Conservation (phyloP, 306 rosid genomes). For the Sesbania bispinosa region DNA sequence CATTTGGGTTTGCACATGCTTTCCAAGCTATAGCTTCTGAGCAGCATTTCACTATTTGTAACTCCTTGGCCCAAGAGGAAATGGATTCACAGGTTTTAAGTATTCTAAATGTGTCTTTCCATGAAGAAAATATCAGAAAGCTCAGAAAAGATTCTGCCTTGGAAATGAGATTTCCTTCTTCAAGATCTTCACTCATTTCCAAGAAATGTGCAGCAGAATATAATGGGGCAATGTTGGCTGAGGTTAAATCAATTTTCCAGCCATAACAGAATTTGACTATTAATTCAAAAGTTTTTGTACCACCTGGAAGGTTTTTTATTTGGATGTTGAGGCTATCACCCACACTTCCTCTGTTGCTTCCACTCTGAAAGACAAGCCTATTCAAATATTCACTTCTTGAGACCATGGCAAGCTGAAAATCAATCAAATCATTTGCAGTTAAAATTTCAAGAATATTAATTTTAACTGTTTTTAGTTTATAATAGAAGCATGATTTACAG, state of each 20-base stretch:
- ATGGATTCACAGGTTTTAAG: constrained; percentile 66
- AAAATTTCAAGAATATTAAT: not conserved
- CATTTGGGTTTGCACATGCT: constrained; percentile 49
- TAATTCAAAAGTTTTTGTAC: constrained; percentile 49
- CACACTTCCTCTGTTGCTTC: constrained; percentile 23
- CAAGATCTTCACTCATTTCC: constrained; percentile 76
- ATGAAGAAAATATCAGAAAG: constrained; percentile 58
- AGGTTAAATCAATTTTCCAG: constrained; percentile 61
- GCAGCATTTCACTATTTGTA: constrained; percentile 52
- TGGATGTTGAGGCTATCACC: constrained; percentile 30
- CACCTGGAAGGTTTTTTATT: constrained; percentile 72
- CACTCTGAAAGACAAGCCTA: constrained; percentile 55
- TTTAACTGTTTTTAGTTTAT: not conserved
- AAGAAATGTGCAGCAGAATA: constrained; percentile 69
- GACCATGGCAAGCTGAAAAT: constrained; percentile 65
- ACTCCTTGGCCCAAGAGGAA: constrained; percentile 57
- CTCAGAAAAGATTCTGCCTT: constrained; percentile 62
- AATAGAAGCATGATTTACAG: too few species aligned
- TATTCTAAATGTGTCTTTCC: constrained; percentile 72
- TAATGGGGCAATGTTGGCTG: constrained; percentile 52
- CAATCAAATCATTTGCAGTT: not conserved
- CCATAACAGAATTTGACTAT: constrained; percentile 81
- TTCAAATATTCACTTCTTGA: constrained; percentile 75
- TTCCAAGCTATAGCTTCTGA: constrained; percentile 71
- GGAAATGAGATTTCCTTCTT: constrained; percentile 64